Conservation (phyloP, 768 basidiomycete genomes). For the Trametes villosa region DNA sequence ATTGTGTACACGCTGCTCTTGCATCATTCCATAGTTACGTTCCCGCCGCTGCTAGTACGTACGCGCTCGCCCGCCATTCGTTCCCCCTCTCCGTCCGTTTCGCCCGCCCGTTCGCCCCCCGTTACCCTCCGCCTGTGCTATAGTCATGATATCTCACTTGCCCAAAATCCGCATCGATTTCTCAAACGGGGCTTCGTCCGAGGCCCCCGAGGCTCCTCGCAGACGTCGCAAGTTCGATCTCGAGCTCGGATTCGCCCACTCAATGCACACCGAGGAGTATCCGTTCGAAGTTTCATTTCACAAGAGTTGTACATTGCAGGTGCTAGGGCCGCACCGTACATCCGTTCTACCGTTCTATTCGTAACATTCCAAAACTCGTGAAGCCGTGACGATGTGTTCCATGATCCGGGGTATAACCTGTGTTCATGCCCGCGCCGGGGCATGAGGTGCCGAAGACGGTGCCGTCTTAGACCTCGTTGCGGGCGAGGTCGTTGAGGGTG, state of each 20-base stretch:
- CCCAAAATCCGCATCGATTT: conserved; percentile 13
- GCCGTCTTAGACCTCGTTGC: conserved; percentile 8
- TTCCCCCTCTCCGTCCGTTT: conserved; percentile 6
- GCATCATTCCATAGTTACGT: conserved; percentile 26
- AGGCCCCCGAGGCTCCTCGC: neutral
- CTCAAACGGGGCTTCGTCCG: neutral
- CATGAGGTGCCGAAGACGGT: neutral
- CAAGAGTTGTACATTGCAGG: neutral
- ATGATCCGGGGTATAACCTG: neutral
- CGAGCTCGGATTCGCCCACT: neutral
- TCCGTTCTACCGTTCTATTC: conserved; percentile 3
- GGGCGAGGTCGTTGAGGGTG: conserved; percentile 13
- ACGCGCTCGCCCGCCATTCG: conserved; percentile 19
- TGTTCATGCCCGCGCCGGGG: neutral
- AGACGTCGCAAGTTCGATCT: neutral
- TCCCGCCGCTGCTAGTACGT: conserved; percentile 25
- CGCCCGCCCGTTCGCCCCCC: conserved; percentile 1
- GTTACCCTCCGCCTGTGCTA: conserved; percentile 19
- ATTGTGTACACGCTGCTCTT: conserved; percentile 30
- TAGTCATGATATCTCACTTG: conserved; percentile 18
- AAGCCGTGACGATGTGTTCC: neutral
- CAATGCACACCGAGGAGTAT: neutral
- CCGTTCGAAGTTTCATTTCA: conserved; percentile 2
- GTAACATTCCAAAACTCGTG: too few relatives aligned
- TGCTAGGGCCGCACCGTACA: neutral